These are phyloP conservation scores for Bipolaris cookei DNA, from an alignment of 2,329 filamentous ascomycete genomes.

Conservation along the genomic window DNA sequence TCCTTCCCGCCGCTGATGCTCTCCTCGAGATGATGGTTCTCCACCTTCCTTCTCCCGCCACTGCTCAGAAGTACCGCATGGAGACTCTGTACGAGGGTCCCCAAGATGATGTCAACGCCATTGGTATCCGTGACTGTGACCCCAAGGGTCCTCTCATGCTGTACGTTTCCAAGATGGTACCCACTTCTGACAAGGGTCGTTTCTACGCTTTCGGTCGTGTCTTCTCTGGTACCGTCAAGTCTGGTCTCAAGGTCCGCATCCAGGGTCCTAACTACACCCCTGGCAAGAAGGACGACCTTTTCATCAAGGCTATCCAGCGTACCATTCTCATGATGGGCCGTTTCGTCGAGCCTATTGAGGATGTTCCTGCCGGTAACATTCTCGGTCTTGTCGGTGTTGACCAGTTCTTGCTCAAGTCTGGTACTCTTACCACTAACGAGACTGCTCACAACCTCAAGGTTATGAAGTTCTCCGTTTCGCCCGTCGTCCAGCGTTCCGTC, in stretches of 20 bases:
- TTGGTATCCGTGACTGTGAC: conserved; percentile 98
- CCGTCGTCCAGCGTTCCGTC: conserved; percentile 97
- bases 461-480: conserved; percentile 99
- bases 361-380: conserved; percentile 99
- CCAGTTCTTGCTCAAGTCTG: conserved; percentile 99
- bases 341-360: conserved; percentile 97
- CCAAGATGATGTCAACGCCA: conserved; percentile 85
- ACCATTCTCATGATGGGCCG: conserved; percentile 99
- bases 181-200: conserved; percentile 98
- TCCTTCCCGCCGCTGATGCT: conserved; percentile 96
- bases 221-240: conserved; percentile 97
- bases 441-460: conserved; percentile 99
- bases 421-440: conserved; percentile 96
- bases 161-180: conserved; percentile 99
- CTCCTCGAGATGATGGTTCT: conserved; percentile 99
- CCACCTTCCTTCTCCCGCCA: conserved; percentile 94
- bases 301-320: conserved; percentile 99
- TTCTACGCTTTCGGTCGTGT: conserved; percentile 99
- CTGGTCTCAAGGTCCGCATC: conserved; percentile 99
- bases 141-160: conserved; percentile 98
- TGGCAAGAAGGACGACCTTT: conserved; percentile 98
- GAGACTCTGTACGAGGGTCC: conserved; percentile 99
- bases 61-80: conserved; percentile 95
- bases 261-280: conserved; percentile 99
- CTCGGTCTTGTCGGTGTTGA: conserved; percentile 98